phyloP scores from a whole-genome alignment of 2,329 filamentous ascomycete genomes.

The Epicoccum sorghinum region DNA sequence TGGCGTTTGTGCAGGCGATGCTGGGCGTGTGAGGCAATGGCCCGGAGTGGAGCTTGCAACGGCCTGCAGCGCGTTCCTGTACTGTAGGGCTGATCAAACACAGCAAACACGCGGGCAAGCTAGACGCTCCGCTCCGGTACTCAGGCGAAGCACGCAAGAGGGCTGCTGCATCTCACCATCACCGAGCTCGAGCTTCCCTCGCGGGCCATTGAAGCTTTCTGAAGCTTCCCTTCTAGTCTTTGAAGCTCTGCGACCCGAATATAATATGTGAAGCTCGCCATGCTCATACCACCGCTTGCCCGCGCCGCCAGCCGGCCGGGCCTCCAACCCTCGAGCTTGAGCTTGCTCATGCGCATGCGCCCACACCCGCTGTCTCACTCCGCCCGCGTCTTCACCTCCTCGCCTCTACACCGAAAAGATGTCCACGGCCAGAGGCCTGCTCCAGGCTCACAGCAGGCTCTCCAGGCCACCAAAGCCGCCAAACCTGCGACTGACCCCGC shows the following conservation, averaged over 20 bases:
- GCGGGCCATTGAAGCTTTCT: slow-evolving; percentile 13
- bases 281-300: slow-evolving; percentile 46
- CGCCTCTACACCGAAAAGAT: slow-evolving; percentile 53
- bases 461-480: slow-evolving; percentile 25
- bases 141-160: slow-evolving; percentile 7
- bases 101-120: slow-evolving; percentile 21
- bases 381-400: slow-evolving; percentile 52
- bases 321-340: slow-evolving; percentile 24
- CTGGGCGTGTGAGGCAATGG: slow-evolving; percentile 10
- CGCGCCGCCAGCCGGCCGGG: slow-evolving; percentile 41
- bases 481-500: slow-evolving; percentile 27
- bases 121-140: slow-evolving; percentile 9
- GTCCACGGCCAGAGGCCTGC: slow-evolving; percentile 42
- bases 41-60: slow-evolving; percentile 11
- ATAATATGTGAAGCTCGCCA: slow-evolving; percentile 34
- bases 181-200: slow-evolving; percentile 1
- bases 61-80: slow-evolving; percentile 4
- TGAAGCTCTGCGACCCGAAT: slow-evolving; percentile 16
- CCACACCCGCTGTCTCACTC: slow-evolving; percentile 27
- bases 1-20: slow-evolving; percentile 22
- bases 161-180: slow-evolving; percentile 20
- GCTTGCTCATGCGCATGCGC: slow-evolving; percentile 27
- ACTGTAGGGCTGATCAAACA: slow-evolving; percentile 15
- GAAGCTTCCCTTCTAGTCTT: background rate
- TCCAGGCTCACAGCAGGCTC: slow-evolving; percentile 31